Evolutionary conservation across 495 filamentous ascomycete species (phyloP), one percentile per base, ranked within the genome.

Genomic region (Acidomyces sp.): DNA sequence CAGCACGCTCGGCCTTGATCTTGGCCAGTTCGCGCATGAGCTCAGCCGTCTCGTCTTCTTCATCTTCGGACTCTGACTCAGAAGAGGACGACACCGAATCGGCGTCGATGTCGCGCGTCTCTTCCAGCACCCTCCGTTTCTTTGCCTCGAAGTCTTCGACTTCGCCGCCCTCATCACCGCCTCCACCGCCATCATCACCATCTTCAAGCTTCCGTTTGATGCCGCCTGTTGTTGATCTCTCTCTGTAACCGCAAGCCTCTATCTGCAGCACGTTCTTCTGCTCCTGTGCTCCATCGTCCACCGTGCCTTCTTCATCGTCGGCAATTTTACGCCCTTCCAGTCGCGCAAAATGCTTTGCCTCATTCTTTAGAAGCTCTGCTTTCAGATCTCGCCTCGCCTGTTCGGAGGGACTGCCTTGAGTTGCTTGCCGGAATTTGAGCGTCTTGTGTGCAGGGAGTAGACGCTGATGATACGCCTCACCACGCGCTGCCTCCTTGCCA

Each of bases 391-490:
- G 83, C 41, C 69, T 58, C 55, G 74, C 64, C 25, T 63, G 53
- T 51, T 93, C 87, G 34, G 77, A 78, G 49, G 78, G 84, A 46
- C 80, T 79, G 51, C 90, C 90, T 67, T 97, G 90, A 37, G 86
- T 85, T 20, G 79, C 71, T 67, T 96, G 76, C 77, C 85, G 74
- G 44, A 79, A 76, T 63, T 97, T 97, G 52, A 97, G 74, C 53
- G 81, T 75, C 24, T 79, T 95, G 55, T 96, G 77, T 7, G 90
- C 90, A 3, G 90, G 92, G 2, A 94, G 77, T 9, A 96, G 79
- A 38, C 90, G 78, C 67, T 95, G 90, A 60, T 97, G 90, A 63
- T 95, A 96, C 43, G 90, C 90, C 27, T 85, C 82, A 12, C 90
- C 90, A 51, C 86, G 79, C 39, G 82, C 81, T 55, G 87, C 83